A percentile compares a stretch with the other conserved stretches of the same genome.
Conservation (phyloP, 768 basidiomycete species). For the Xanthoconium stramineum region DNA sequence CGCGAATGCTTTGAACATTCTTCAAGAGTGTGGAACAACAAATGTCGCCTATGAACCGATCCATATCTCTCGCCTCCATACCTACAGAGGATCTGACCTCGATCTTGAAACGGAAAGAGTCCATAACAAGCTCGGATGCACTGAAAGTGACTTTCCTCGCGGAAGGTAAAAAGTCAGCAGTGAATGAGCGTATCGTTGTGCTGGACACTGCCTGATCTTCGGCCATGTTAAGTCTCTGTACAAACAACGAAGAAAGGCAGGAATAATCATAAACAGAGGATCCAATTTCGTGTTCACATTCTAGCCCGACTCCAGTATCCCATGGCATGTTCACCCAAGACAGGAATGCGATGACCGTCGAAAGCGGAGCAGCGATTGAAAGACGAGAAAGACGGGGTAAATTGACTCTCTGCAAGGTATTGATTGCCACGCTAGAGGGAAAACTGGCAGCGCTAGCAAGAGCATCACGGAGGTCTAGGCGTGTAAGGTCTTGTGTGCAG, state of each 20-base stretch:
- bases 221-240: neutral
- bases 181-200: neutral
- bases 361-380: neutral
- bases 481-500: neutral
- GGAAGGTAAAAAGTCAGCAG: neutral
- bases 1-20: no score
- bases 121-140: neutral
- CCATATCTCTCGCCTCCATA: no score
- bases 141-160: neutral
- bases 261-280: neutral
- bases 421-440: neutral
- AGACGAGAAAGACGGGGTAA: neutral
- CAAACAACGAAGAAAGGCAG: neutral
- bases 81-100: no score
- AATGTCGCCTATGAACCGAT: no score
- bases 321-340: neutral
- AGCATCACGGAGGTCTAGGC: neutral
- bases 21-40: no score
- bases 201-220: neutral
- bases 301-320: neutral
- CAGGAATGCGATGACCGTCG: neutral
- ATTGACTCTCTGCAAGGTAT: neutral
- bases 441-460: neutral
- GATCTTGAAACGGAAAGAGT: no score
- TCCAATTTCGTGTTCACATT: neutral